Evolutionary conservation across 2,329 filamentous ascomycete genomes (phyloP).

Genomic region (Aureobasidium sp.): DNA sequence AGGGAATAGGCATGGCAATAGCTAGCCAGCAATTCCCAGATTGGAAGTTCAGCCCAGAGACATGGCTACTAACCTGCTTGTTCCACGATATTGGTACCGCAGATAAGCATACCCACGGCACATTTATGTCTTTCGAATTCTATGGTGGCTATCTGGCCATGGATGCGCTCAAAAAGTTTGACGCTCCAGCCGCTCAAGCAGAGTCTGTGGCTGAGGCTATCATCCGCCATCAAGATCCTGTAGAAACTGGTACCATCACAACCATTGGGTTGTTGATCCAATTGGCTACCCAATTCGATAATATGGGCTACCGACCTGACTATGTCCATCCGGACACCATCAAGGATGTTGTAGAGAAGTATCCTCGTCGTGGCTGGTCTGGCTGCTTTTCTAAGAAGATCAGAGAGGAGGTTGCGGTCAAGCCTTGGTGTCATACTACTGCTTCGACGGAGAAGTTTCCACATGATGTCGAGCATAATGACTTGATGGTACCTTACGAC

Average conservation of each 20-base stretch:
- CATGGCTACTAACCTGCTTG: constrained; percentile 57
- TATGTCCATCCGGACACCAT: constrained; percentile 23
- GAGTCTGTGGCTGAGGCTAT: constrained; percentile 65
- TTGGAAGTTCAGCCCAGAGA: constrained; percentile 34
- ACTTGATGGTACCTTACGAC: constrained; percentile 25
- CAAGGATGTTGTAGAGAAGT: constrained; percentile 22
- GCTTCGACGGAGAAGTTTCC: constrained; percentile 19
- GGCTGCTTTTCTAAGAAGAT: constrained; percentile 24
- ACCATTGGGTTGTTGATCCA: constrained; percentile 25
- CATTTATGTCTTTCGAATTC: constrained; percentile 65
- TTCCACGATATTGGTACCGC: constrained; percentile 71
- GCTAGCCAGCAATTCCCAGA: constrained; percentile 2
- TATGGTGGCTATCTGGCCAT: constrained; percentile 57
- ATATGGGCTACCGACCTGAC: constrained; percentile 24
- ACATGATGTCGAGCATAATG: constrained; percentile 24
- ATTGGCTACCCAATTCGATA: constrained; percentile 25
- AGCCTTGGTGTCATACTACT: constrained; percentile 25
- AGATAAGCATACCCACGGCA: constrained; percentile 48
- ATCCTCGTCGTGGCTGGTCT: constrained; percentile 24
- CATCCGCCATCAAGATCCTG: constrained; percentile 60
- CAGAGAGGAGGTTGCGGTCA: constrained; percentile 23
- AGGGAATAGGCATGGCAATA: constrained; percentile 1
- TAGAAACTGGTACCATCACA: constrained; percentile 21
- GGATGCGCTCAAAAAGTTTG: constrained; percentile 42
- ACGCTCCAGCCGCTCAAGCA: constrained; percentile 50